phyloP scores from a whole-genome alignment of 2,329 filamentous ascomycete species.

The Fusarium humuli region DNA sequence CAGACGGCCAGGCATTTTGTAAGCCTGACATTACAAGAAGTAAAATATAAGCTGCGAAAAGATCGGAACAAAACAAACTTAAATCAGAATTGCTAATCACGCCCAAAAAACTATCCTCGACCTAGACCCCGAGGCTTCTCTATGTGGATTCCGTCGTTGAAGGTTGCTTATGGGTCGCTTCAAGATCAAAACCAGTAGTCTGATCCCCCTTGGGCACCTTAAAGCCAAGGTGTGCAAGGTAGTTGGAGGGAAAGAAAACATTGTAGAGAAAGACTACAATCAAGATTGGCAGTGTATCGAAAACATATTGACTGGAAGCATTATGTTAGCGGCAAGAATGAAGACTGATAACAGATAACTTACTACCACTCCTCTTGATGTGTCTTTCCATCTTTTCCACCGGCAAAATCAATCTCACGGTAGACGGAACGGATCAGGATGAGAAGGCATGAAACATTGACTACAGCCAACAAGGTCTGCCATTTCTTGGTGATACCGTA shows the following conservation, averaged over 20 bases:
- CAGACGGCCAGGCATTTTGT: neutral
- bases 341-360: neutral
- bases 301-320: conserved; percentile 22
- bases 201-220: conserved; percentile 14
- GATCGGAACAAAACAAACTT: neutral
- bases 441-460: conserved; percentile 35
- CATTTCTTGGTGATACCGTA: conserved; percentile 28
- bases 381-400: conserved; percentile 26
- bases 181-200: neutral
- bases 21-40: neutral
- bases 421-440: conserved; percentile 41
- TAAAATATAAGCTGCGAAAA: neutral
- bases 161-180: neutral
- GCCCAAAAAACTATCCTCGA: neutral
- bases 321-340: accelerated
- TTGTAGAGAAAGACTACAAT: conserved; percentile 37
- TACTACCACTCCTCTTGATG: conserved; percentile 43
- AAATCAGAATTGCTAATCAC: neutral
- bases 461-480: conserved; percentile 23
- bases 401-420: conserved; percentile 38
- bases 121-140: neutral
- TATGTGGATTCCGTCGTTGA: neutral
- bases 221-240: conserved; percentile 36
- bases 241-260: conserved; percentile 33
- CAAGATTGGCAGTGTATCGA: conserved; percentile 35